phyloP scores from a whole-genome alignment of 208 protist species.

The Acanthamoeba triangularis region DNA sequence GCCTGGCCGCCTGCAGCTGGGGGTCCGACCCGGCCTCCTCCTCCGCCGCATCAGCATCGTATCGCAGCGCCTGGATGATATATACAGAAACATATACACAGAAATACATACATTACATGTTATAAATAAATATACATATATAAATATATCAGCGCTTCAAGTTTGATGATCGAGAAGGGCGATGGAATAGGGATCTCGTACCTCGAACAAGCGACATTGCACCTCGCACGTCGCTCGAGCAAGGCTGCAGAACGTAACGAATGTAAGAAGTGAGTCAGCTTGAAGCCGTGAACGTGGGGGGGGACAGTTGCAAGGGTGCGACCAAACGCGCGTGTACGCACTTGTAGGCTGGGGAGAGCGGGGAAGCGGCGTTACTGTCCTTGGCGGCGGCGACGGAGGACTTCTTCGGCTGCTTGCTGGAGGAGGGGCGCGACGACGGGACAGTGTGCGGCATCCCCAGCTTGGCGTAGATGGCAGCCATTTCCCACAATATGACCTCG shows the following conservation, averaged over 20 bases:
- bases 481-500: constrained; percentile 37
- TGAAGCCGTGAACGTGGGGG: background rate
- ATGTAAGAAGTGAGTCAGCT: background rate
- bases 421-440: background rate
- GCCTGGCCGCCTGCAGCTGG: background rate
- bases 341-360: background rate
- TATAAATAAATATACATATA: too few relatives aligned
- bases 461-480: constrained; percentile 54
- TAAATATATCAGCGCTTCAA: background rate
- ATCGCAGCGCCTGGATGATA: background rate
- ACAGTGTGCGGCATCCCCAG: constrained; percentile 19
- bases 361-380: background rate
- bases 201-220: constrained; percentile 29
- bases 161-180: background rate
- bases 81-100: too few relatives aligned
- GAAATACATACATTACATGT: background rate
- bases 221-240: constrained; percentile 1
- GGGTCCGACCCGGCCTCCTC: background rate
- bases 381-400: background rate
- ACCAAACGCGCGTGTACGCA: background rate
- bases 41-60: background rate
- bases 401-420: background rate
- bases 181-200: background rate
- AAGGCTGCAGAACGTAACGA: background rate
- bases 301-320: background rate